Conservation (phyloP, 129 eudicot genomes). For the Lactuca saligna region DNA sequence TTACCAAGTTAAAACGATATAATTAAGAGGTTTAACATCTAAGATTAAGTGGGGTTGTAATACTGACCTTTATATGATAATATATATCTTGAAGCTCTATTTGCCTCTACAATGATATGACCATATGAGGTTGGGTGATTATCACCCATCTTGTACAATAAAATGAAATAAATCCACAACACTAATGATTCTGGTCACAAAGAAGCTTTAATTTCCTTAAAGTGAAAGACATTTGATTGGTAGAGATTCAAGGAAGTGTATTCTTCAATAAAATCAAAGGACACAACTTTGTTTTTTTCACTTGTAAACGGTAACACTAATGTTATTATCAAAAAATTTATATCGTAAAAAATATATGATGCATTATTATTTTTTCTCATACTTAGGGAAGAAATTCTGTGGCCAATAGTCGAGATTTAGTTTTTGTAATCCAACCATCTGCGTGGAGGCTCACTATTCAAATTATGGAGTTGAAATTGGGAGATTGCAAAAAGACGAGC, state of each 20-base stretch:
- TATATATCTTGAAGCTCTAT: no score
- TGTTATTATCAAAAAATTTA: neutral
- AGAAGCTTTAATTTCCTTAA: neutral
- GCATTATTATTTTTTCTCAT: neutral
- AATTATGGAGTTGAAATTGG: no score
- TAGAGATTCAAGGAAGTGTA: neutral
- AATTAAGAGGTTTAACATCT: no score
- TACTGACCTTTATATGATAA: no score
- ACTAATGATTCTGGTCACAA: conserved; percentile 11
- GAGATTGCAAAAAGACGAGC: no score
- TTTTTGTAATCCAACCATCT: neutral
- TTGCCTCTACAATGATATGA: no score
- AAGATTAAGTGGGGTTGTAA: no score
- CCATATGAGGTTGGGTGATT: conserved; percentile 6
- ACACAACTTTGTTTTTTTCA: neutral
- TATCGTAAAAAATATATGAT: neutral
- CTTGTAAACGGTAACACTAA: neutral
- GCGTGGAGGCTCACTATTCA: neutral
- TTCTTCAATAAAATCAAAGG: neutral
- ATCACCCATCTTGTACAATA: conserved; percentile 2
- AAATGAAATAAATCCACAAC: neutral
- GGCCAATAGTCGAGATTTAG: neutral
- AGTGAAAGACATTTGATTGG: conserved; percentile 14
- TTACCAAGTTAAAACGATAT: no score
- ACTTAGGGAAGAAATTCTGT: neutral